Conservation (phyloP, 176 grass and related monocot species). For the Phoenix roebelenii region DNA sequence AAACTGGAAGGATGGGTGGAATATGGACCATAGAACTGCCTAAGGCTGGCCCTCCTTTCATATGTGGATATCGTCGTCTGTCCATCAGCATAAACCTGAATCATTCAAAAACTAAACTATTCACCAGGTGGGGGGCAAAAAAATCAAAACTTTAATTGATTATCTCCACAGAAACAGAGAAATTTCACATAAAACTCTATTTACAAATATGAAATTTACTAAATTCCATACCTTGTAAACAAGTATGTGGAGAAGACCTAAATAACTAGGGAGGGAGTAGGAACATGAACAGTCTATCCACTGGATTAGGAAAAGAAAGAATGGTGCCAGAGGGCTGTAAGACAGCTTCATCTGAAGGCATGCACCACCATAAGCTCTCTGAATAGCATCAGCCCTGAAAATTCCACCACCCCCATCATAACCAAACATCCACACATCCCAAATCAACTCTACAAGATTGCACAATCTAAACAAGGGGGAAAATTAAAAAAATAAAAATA, state of each 20-base stretch:
- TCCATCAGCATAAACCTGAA: constrained; percentile 36
- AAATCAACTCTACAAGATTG: no score
- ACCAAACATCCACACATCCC: no score
- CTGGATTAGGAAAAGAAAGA: constrained; percentile 32
- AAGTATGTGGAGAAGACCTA: constrained; percentile 52
- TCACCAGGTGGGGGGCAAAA: no score
- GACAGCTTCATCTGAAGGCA: constrained; percentile 60
- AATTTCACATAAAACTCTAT: no score
- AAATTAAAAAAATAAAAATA: no score
- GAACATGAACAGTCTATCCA: constrained; percentile 38
- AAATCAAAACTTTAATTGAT: no score
- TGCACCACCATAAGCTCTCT: constrained; percentile 42
- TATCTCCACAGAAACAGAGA: no score
- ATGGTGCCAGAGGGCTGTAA: constrained; percentile 44
- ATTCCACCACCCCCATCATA: neutral
- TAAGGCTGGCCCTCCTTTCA: constrained; percentile 50
- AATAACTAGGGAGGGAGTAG: constrained; percentile 32
- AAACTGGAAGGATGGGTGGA: no score
- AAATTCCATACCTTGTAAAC: constrained; percentile 31
- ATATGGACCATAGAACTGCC: constrained; percentile 36
- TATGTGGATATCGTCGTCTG: constrained; percentile 24
- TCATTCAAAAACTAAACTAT: neutral
- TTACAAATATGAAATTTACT: no score
- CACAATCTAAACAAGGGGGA: no score
- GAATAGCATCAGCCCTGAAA: constrained; percentile 37